Conservation (phyloP, 139 green algal genomes). For the Micractinium sp. region DNA sequence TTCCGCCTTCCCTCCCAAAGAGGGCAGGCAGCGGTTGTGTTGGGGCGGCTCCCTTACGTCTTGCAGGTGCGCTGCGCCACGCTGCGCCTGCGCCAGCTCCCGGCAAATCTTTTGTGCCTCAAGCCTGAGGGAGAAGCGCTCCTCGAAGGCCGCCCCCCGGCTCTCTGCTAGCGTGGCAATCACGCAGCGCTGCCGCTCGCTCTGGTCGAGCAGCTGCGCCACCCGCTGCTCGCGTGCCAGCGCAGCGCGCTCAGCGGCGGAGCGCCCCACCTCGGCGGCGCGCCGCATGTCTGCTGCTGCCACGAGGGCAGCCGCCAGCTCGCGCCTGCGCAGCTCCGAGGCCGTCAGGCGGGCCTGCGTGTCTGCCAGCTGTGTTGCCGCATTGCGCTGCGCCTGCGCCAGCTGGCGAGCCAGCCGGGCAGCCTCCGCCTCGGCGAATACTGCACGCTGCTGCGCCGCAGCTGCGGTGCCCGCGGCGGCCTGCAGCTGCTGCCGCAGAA, state of each 20-base stretch:
- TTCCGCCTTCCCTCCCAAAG: too few relatives aligned
- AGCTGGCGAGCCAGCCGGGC: background rate
- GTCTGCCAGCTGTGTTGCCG: background rate
- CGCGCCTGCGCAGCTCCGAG: background rate
- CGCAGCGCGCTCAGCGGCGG: background rate
- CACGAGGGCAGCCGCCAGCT: background rate
- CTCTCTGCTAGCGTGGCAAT: constrained; percentile 11
- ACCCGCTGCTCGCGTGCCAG: background rate
- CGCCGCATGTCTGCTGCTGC: background rate
- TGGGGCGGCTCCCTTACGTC: background rate
- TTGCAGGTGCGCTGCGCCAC: background rate
- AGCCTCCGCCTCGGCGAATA: background rate
- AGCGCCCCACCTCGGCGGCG: background rate
- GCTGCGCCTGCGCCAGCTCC: background rate
- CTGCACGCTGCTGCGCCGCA: background rate
- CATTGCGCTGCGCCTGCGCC: background rate
- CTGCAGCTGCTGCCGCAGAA: background rate
- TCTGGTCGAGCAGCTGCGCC: background rate
- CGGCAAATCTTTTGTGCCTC: background rate
- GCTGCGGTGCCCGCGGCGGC: background rate
- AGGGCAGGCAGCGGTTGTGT: too few relatives aligned
- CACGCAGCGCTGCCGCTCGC: constrained; percentile 2
- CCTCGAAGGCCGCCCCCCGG: constrained; percentile 16
- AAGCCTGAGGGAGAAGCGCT: constrained; percentile 8
- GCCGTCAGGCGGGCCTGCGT: background rate